phyloP scores from a whole-genome alignment of 2,329 filamentous ascomycete species.

The Trichoderma sp. region DNA sequence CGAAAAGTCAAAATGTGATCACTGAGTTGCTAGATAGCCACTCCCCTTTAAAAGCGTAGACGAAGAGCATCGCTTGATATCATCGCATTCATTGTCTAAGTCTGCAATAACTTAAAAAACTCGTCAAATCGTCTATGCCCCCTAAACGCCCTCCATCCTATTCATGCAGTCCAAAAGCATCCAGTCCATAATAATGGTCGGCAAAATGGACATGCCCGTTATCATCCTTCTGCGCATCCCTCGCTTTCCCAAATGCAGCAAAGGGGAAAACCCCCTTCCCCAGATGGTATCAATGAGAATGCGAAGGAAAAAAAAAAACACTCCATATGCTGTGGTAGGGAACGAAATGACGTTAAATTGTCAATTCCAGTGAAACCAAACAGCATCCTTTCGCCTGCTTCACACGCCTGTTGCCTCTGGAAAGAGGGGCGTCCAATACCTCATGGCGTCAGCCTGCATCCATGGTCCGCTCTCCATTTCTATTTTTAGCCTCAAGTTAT shows the following conservation, averaged over 20 bases:
- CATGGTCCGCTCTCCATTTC: neutral
- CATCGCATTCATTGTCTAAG: constrained; percentile 25
- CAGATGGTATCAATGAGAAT: constrained; percentile 24
- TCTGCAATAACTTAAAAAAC: constrained; percentile 28
- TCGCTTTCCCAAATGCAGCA: constrained; percentile 10
- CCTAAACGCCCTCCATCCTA: constrained; percentile 38
- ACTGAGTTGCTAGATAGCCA: too few species aligned
- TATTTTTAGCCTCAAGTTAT: neutral
- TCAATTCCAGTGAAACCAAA: constrained; percentile 19
- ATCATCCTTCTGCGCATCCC: constrained; percentile 11
- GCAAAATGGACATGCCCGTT: constrained; percentile 17
- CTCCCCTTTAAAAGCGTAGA: too few species aligned
- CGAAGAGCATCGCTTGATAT: constrained; percentile 1
- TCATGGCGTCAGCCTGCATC: neutral
- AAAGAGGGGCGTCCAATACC: neutral
- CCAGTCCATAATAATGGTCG: constrained; percentile 20
- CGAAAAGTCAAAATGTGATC: neutral
- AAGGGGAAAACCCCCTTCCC: neutral
- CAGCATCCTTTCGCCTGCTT: constrained; percentile 23
- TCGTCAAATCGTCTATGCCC: constrained; percentile 40
- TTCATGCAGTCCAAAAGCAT: constrained; percentile 30
- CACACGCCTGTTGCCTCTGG: neutral
- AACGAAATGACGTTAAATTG: constrained; percentile 14
- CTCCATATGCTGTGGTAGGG: constrained; percentile 14
- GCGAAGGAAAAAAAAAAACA: constrained; percentile 10